phyloP scores from a whole-genome alignment of 2,329 filamentous ascomycete genomes.

The Colletotrichum godetiae region DNA sequence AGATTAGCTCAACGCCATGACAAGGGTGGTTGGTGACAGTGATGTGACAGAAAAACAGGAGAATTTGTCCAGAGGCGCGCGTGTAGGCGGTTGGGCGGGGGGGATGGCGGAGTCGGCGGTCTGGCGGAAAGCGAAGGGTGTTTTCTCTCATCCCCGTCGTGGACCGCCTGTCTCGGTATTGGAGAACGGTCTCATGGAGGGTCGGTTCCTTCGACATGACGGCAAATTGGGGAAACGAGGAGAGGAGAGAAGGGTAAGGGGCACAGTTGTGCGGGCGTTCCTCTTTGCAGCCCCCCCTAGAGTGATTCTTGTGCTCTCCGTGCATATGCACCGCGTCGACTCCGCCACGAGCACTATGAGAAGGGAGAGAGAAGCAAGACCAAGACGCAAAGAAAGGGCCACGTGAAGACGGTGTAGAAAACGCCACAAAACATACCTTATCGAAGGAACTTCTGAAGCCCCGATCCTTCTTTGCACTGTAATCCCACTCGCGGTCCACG shows the following conservation, averaged over 20 bases:
- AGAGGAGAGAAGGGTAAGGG: not conserved
- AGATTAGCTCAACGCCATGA: constrained; percentile 41
- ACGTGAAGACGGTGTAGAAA: constrained; percentile 4
- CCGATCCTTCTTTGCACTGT: constrained; percentile 92
- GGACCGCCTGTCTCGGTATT: constrained; percentile 13
- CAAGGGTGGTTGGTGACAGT: constrained; percentile 36
- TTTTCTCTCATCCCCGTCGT: not conserved
- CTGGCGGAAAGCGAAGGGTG: not conserved
- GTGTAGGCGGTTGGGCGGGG: constrained; percentile 27
- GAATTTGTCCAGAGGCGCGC: constrained; percentile 22
- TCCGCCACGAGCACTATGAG: constrained; percentile 4
- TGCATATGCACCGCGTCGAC: constrained; percentile 22
- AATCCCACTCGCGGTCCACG: constrained; percentile 99
- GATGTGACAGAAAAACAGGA: constrained; percentile 10
- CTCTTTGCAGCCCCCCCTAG: constrained; percentile 2
- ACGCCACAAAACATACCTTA: constrained; percentile 70
- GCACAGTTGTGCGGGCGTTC: constrained; percentile 19
- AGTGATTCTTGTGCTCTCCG: not conserved
- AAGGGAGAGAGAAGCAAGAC: not conserved
- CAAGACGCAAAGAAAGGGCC: not conserved
- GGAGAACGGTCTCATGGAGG: constrained; percentile 9
- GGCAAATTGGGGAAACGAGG: constrained; percentile 11
- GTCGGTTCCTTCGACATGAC: constrained; percentile 6
- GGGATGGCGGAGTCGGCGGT: not conserved
- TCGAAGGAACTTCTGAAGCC: constrained; percentile 98